phyloP scores from a whole-genome alignment of 495 filamentous ascomycete genomes.

The Hypoxylon crocopeplum region DNA sequence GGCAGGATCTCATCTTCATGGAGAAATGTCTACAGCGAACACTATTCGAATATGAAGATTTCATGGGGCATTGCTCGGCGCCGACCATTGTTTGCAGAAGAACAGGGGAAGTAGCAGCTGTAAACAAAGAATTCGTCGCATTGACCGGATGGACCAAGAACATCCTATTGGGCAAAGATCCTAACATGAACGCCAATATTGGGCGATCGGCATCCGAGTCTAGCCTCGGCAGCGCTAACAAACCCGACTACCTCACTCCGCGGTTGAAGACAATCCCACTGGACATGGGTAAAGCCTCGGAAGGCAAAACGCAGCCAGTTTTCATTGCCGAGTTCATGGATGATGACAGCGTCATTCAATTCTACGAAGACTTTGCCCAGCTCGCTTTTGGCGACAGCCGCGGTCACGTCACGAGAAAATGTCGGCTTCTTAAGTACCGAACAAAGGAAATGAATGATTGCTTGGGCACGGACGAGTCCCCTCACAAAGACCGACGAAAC shows the following conservation, averaged over 20 bases:
- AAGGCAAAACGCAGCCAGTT: constrained; percentile 66
- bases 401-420: constrained; percentile 80
- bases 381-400: constrained; percentile 89
- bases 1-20: constrained; percentile 93
- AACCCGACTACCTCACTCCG: constrained; percentile 54
- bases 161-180: constrained; percentile 83
- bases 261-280: constrained; percentile 49
- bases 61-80: constrained; percentile 83
- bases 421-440: constrained; percentile 89
- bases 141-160: constrained; percentile 95
- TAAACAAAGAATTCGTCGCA: constrained; percentile 93
- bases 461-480: constrained; percentile 38
- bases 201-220: constrained; percentile 47
- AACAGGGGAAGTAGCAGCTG: constrained; percentile 89
- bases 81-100: constrained; percentile 91
- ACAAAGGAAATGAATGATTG: constrained; percentile 66
- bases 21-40: constrained; percentile 96
- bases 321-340: constrained; percentile 93
- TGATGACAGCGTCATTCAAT: constrained; percentile 89
- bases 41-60: constrained; percentile 89
- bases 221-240: constrained; percentile 41
- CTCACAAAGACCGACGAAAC: constrained; percentile 51
- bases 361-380: constrained; percentile 94
- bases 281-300: constrained; percentile 39
- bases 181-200: constrained; percentile 88